Evolutionary conservation across 768 basidiomycete genomes (phyloP).

Genomic region (Ramaria sp.): DNA sequence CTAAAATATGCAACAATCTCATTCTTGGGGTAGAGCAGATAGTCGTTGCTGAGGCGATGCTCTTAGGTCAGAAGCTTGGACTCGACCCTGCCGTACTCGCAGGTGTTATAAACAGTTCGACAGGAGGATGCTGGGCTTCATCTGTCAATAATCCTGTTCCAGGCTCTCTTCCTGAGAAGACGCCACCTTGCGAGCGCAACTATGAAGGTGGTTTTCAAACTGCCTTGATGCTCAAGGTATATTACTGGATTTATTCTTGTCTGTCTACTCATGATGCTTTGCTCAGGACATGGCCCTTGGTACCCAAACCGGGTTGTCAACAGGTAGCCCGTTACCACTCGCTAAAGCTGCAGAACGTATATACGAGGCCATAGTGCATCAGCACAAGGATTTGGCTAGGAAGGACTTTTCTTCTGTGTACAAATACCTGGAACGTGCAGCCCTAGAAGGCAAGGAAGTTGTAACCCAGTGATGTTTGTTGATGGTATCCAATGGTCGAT

Average conservation of each 20-base stretch:
- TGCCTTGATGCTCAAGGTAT: conserved; percentile 71
- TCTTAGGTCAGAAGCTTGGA: conserved; percentile 74
- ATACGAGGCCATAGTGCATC: conserved; percentile 44
- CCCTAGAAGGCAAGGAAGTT: not conserved
- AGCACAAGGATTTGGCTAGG: conserved; percentile 45
- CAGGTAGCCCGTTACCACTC: conserved; percentile 46
- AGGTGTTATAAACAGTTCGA: conserved; percentile 76
- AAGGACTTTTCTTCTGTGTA: conserved; percentile 83
- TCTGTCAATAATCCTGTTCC: conserved; percentile 85
- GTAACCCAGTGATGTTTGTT: not conserved
- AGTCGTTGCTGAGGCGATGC: conserved; percentile 83
- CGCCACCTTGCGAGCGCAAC: conserved; percentile 72
- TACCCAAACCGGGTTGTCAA: conserved; percentile 42
- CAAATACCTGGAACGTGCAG: conserved; percentile 36
- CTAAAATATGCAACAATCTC: conserved; percentile 88
- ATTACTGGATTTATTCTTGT: not conserved
- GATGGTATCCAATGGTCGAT: not conserved
- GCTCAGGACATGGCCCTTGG: conserved; percentile 79
- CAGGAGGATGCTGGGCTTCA: conserved; percentile 75
- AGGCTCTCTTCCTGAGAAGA: conserved; percentile 53
- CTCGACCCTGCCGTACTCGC: conserved; percentile 68
- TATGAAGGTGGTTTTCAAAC: conserved; percentile 86
- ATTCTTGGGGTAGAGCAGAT: conserved; percentile 65
- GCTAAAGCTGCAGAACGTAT: conserved; percentile 52
- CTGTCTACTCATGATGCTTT: not conserved